A percentile compares a stretch with the other conserved stretches of the same genome.
phyloP scores from a whole-genome alignment of 2,329 filamentous ascomycete genomes.

The Knufia petricola region DNA sequence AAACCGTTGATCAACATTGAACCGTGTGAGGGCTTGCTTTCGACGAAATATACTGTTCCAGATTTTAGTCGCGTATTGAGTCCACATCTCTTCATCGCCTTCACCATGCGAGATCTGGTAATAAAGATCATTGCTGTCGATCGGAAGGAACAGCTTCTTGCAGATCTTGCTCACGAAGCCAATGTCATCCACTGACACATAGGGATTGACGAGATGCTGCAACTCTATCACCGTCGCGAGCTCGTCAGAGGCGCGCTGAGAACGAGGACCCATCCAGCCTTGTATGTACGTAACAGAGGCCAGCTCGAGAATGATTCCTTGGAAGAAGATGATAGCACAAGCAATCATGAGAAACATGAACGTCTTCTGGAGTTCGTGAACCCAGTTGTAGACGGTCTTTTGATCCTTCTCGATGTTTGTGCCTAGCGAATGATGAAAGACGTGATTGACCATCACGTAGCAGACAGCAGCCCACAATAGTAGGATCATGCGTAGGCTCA shows the following conservation, averaged over 20 bases:
- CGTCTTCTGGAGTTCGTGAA: background rate
- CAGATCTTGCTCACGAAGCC: background rate
- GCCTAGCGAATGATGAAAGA: background rate
- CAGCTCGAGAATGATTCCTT: slow-evolving; percentile 7
- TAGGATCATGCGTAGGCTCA: slow-evolving; percentile 1
- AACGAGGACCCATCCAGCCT: slow-evolving; percentile 9
- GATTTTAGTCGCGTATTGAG: slow-evolving; percentile 4
- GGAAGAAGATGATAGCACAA: slow-evolving; percentile 5
- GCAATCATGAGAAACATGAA: slow-evolving; percentile 9
- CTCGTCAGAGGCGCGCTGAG: slow-evolving; percentile 3
- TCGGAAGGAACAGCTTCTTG: slow-evolving; percentile 1
- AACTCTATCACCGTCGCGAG: slow-evolving; percentile 4
- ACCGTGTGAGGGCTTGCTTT: background rate
- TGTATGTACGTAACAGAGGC: slow-evolving; percentile 4
- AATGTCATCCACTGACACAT: background rate
- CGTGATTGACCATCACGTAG: background rate
- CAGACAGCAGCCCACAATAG: slow-evolving; percentile 4
- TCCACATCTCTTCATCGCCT: background rate
- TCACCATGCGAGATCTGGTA: slow-evolving; percentile 3
- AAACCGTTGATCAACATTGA: slow-evolving; percentile 1
- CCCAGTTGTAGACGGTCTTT: slow-evolving; percentile 3
- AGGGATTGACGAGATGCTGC: background rate
- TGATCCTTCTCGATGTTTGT: background rate
- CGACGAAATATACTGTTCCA: background rate
- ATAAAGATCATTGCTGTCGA: slow-evolving; percentile 1